Conservation (phyloP, 1,139 yeast species). For the Taphrina betulina region DNA sequence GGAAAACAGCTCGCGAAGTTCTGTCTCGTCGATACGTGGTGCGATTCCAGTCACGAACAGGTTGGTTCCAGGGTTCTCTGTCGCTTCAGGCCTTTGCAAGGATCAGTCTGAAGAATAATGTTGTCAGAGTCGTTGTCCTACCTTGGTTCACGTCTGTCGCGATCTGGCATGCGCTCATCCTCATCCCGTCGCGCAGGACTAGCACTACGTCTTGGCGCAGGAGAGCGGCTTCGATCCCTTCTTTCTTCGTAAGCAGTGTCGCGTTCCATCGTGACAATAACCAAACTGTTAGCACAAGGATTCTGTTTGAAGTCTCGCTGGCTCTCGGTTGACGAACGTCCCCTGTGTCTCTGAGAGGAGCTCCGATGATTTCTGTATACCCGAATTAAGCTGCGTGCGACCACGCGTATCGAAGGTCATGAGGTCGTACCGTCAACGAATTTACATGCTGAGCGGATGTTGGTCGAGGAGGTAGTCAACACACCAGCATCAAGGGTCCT, state of each 20-base stretch:
- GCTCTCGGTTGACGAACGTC: no score
- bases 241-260: conserved; percentile 11
- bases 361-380: no score
- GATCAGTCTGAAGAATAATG: neutral
- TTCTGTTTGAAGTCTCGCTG: neutral
- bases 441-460: no score
- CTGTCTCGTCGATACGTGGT: conserved; percentile 43
- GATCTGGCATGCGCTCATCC: conserved; percentile 32
- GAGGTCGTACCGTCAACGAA: neutral
- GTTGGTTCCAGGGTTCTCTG: conserved; percentile 45
- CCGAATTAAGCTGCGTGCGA: no score
- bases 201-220: conserved; percentile 11
- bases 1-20: conserved; percentile 44
- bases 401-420: neutral
- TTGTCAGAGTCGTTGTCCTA: neutral
- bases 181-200: conserved; percentile 24
- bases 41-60: conserved; percentile 47
- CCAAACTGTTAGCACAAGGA: neutral
- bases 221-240: conserved; percentile 20
- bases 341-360: neutral
- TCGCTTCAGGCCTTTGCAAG: conserved; percentile 1
- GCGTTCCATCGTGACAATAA: conserved; percentile 8
- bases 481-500: conserved; percentile 1
- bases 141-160: conserved; percentile 22
- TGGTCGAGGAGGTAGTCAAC: conserved; percentile 8